Percentiles rank a stretch among this genome's conserved stretches.
Evolutionary conservation across 768 basidiomycete species (phyloP).

Genomic region (Russula virescens): DNA sequence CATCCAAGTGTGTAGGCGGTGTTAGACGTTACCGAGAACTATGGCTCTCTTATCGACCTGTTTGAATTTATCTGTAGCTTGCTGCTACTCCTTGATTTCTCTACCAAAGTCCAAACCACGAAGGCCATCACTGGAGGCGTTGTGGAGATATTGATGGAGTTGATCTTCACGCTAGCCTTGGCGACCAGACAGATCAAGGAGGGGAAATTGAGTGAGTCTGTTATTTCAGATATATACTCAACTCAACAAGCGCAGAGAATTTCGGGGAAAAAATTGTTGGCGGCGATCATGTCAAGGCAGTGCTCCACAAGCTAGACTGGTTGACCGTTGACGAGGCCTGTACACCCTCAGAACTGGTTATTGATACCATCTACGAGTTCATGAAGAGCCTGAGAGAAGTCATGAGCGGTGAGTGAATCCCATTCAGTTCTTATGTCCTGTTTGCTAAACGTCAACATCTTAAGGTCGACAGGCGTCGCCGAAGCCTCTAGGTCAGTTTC

Average conservation of each 20-base stretch:
- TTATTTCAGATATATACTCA: neutral
- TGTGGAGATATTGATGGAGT: no score
- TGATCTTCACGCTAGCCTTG: no score
- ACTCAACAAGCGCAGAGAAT: neutral
- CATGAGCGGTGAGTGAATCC: neutral
- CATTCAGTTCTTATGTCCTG: neutral
- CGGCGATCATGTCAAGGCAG: no score
- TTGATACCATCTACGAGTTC: neutral
- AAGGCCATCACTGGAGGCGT: neutral
- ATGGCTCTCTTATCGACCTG: neutral
- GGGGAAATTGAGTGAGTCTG: no score
- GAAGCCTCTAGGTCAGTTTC: no score
- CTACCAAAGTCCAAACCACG: neutral
- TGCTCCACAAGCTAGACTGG: neutral
- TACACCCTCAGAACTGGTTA: no score
- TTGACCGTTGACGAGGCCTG: neutral
- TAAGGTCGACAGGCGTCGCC: no score
- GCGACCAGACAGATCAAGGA: no score
- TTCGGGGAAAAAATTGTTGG: no score
- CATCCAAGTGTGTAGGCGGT: no score
- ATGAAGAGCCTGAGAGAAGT: neutral
- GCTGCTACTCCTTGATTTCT: neutral
- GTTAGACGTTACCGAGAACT: neutral
- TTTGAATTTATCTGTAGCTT: neutral
- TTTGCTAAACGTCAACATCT: no score